Evolutionary conservation across 2,329 filamentous ascomycete species (phyloP), one percentile per base, ranked within the genome.

Genomic region (Ophiostoma sp.): DNA sequence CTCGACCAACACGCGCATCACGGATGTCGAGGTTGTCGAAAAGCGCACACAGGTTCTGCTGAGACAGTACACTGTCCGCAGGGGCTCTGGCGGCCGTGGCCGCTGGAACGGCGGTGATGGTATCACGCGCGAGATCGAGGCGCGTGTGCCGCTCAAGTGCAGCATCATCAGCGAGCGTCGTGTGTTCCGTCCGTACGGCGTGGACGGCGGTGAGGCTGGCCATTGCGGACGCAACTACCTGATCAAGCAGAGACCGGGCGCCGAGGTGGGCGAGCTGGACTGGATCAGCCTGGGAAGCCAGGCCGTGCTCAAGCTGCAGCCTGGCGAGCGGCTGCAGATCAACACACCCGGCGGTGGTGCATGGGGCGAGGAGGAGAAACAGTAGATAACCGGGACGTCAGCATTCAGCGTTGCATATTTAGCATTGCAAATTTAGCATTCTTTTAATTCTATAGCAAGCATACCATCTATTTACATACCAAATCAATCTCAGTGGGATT

Each of bases 281-380:
- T 64, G 62, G 62, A 64, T 64, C 41, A 44, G 62, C n/a, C 41
- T 64, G 40, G 62, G 62, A 41, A 64, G 62, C 40, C 62, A 64
- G 62, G 62, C 62, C 2, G 62, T 64, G 16, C 62, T 64, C 7
- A 45, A 44, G 41, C 38, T 64, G 62, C 62, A 64, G 62, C 41
- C 62, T 7, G 62, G 62, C 41, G 62, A 64, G 62, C 78, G 85
- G 11, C 86, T 88, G 69, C 84, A 88, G 60, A 79, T 89, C 5
- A 80, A 81, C 70, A 88, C 86, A 8, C 87, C 87, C 16, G 86
- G 86, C 45, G 87, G 86, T 60, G 86, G 87, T 62, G 86, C 83
- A 0, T 89, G 85, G 84, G 85, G 85, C 66, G 67, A 64, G 55
- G 62, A 18, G 9, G 65, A 65, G 42, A 62, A 60, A 16, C n/a